Evolutionary conservation across 768 basidiomycete species (phyloP).

Genomic region (Russula sp.): DNA sequence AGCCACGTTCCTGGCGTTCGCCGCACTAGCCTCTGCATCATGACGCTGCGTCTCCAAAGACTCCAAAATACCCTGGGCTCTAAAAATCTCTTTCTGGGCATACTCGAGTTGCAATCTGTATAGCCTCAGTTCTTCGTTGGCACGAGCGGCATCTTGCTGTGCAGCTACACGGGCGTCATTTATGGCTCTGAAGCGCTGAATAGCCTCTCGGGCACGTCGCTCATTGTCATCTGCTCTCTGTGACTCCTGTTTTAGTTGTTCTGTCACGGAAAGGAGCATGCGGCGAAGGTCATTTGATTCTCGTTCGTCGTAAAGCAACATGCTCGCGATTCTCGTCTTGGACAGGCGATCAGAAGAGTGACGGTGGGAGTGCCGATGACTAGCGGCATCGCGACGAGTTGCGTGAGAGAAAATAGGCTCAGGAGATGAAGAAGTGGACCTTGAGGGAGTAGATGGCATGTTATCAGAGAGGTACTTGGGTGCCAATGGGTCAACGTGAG

Average conservation of each 20-base stretch:
- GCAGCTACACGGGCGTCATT: constrained; percentile 29
- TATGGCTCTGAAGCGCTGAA: constrained; percentile 27
- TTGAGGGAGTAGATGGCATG: constrained; percentile 13
- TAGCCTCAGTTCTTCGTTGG: constrained; percentile 43
- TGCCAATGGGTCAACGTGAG: background rate
- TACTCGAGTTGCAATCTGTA: constrained; percentile 53
- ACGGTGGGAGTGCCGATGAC: constrained; percentile 4
- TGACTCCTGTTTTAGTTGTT: constrained; percentile 34
- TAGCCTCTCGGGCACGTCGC: constrained; percentile 27
- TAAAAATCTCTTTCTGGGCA: constrained; percentile 51
- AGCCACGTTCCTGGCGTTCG: constrained; percentile 37
- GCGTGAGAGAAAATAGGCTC: constrained; percentile 11
- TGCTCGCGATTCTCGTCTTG: constrained; percentile 10
- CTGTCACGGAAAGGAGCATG: constrained; percentile 31
- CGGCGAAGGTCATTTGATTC: constrained; percentile 35
- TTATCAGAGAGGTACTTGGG: background rate
- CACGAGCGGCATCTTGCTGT: constrained; percentile 27
- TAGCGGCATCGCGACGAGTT: constrained; percentile 4
- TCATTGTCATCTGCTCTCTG: constrained; percentile 33
- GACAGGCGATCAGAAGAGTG: constrained; percentile 18
- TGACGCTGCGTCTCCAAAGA: constrained; percentile 41
- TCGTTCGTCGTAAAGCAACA: constrained; percentile 36
- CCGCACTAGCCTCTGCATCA: constrained; percentile 42
- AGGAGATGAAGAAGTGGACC: constrained; percentile 11
- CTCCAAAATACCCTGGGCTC: constrained; percentile 46